Evolutionary conservation across 2,329 filamentous ascomycete genomes (phyloP), one percentile per base, ranked within the genome.

Genomic region (Xylariaceae sp.): DNA sequence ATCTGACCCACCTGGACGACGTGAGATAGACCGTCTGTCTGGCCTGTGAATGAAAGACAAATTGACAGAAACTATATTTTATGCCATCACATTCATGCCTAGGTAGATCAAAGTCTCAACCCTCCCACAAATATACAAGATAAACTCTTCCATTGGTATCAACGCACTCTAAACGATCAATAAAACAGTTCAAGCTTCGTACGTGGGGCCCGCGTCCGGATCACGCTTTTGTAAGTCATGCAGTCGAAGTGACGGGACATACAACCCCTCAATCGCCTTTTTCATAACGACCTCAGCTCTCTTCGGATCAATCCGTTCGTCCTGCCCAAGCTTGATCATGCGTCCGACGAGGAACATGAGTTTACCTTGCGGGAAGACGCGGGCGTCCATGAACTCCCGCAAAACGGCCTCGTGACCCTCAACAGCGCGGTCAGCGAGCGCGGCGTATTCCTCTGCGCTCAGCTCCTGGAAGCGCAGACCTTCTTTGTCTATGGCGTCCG

Each of bases 321-420:
- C 75, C 2, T 74, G 73, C 0, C 80, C 81, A 1, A 75, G 62
- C 3, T 74, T 72, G 71, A 84, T 77, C 77, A 84, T 79, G 67
- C 77, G 80, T 26, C 81, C 81, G 4, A 84, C 76, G 2, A 84
- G 70, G 60, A 76, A 83, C 80, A 83, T 83, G 45, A 84, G 73
- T 68, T 83, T 84, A 0, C 81, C 80, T 54, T 79, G 73, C 0
- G 80, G 80, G 55, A 77, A 80, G 49, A 71, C 71, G 40, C 71
- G 71, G 51, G 72, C 73, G 35, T 65, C 58, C 39, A 69, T 56
- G 57, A 83, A 81, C 60, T 77, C 73, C 44, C 62, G 64, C 52
- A 83, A 57, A 1, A 79, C 69, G 55, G 73, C 72, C 0, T 76
- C 72, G 60, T 83, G 76, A 1, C 72, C 75, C 29, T 71, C 66